A percentile compares a stretch with the other conserved stretches of the same genome.
Evolutionary conservation across 2,329 filamentous ascomycete genomes (phyloP).

Genomic region (Xylaria hypoxylon): DNA sequence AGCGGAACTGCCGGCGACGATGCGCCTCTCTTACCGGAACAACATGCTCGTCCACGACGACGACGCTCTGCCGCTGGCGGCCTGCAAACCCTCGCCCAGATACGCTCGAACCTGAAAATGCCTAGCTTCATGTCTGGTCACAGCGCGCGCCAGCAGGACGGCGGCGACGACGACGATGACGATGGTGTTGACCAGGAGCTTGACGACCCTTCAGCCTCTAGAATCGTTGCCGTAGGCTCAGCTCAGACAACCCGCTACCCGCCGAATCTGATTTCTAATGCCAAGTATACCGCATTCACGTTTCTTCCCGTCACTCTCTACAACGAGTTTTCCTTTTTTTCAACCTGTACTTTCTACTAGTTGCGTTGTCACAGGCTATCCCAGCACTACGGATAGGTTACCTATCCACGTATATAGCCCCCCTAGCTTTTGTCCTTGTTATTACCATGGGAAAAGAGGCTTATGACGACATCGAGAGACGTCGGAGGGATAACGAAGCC

Average conservation of each 20-base stretch:
- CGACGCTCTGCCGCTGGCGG: slow-evolving; percentile 56
- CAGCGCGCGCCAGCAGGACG: slow-evolving; percentile 53
- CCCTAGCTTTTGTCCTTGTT: slow-evolving; percentile 87
- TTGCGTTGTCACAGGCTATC: slow-evolving; percentile 93
- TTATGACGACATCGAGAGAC: slow-evolving; percentile 87
- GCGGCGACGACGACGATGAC: slow-evolving; percentile 63
- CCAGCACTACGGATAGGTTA: slow-evolving; percentile 92
- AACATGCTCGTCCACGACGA: slow-evolving; percentile 49
- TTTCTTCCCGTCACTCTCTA: slow-evolving; percentile 95
- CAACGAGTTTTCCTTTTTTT: slow-evolving; percentile 99
- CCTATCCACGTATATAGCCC: slow-evolving; percentile 92
- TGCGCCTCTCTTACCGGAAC: slow-evolving; percentile 74
- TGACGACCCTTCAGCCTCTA: slow-evolving; percentile 75
- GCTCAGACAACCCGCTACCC: slow-evolving; percentile 81
- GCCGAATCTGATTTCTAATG: slow-evolving; percentile 92
- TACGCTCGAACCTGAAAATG: slow-evolving; percentile 69
- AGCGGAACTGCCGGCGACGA: slow-evolving; percentile 75
- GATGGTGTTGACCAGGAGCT: slow-evolving; percentile 63
- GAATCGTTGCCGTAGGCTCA: slow-evolving; percentile 81
- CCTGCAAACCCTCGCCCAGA: slow-evolving; percentile 58
- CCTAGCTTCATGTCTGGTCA: slow-evolving; percentile 73
- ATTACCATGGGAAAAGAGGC: slow-evolving; percentile 98
- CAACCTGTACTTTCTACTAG: slow-evolving; percentile 98
- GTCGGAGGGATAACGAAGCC: slow-evolving; percentile 89
- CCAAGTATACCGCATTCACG: slow-evolving; percentile 95